Evolutionary conservation across 768 basidiomycete species (phyloP), one percentile per base, ranked within the genome.

Genomic region (Amanita subjunquillea): DNA sequence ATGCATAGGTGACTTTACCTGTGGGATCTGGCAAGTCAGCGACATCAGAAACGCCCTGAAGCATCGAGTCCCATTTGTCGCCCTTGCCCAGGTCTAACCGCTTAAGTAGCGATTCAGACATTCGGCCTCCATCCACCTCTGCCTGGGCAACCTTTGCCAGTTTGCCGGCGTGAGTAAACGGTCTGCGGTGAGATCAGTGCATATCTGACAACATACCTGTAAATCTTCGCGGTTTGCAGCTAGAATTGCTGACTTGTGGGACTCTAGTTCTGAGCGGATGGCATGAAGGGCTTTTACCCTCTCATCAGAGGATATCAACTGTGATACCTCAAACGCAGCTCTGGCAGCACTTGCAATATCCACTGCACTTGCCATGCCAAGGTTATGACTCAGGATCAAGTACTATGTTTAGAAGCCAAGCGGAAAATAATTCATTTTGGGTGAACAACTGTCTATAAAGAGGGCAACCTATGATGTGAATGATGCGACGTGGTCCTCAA

Each of bases 51-150:
- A 98, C 77, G 13, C 96, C 96, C 56, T 90, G 82, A 4, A 97
- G 74, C 91, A 98, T 95, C 0, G 88, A 80, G 25, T 89, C 85
- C 88, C 91, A 98, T 68, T 98, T 99, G 62, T 90, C 91, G 32
- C 79, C 78, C 53, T 73, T 79, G 61, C 69, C 70, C 51, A 91
- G 77, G 63, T 96, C 91, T 23, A 99, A 74, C 17, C 96, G 82
- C 44, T 86, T 89, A n/a, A 94, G 69, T 49, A 98, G 69, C 5
- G 94, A 80, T 2, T 73, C 72, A 0, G 92, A 87, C 75, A 99
- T 90, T 12, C 80, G 81, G 0, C 93, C 94, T 0, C 85, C 79
- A 37, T 82, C 80, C 2, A 93, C 91, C 54, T 92, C 87, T 8
- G 63, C 67, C 64, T 80, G 75, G 2, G 92, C 92, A 43, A 86